Evolutionary conservation across 2,329 filamentous ascomycete genomes (phyloP).

Genomic region (Coniochaeta prunicola): DNA sequence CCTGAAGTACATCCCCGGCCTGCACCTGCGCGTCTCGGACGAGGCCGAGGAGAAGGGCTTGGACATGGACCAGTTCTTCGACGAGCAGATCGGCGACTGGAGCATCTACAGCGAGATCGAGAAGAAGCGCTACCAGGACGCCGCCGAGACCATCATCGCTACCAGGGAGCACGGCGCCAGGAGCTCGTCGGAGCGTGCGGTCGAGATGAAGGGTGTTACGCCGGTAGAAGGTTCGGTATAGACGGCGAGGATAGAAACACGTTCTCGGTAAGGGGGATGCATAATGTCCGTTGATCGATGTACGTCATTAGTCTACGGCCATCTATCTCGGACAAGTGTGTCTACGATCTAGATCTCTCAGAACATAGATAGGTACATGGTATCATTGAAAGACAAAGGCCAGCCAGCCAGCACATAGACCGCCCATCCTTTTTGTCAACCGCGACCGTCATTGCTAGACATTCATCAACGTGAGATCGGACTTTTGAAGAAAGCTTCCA

Average conservation of each 20-base stretch:
- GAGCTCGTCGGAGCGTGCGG: neutral
- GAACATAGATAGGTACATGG: neutral
- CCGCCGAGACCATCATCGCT: constrained; percentile 1
- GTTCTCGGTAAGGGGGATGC: neutral
- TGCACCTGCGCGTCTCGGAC: constrained; percentile 46
- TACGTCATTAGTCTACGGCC: neutral
- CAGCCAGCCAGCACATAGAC: neutral
- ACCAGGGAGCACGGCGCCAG: neutral
- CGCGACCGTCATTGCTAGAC: neutral
- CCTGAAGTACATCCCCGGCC: constrained; percentile 50
- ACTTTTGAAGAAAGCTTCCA: neutral
- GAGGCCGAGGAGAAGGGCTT: constrained; percentile 47
- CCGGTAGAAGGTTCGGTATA: neutral
- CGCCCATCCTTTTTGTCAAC: neutral
- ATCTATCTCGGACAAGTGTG: neutral
- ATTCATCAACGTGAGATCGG: neutral
- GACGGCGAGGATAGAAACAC: neutral
- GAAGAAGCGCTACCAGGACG: constrained; percentile 6
- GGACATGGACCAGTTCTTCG: constrained; percentile 41
- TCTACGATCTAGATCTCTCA: neutral
- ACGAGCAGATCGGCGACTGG: constrained; percentile 24
- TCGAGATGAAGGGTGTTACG: neutral
- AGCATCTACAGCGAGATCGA: constrained; percentile 9
- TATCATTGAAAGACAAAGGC: neutral
- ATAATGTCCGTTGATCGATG: neutral